Evolutionary conservation across 2,329 filamentous ascomycete genomes (phyloP).

Genomic region (Plenodomus tracheiphilus): DNA sequence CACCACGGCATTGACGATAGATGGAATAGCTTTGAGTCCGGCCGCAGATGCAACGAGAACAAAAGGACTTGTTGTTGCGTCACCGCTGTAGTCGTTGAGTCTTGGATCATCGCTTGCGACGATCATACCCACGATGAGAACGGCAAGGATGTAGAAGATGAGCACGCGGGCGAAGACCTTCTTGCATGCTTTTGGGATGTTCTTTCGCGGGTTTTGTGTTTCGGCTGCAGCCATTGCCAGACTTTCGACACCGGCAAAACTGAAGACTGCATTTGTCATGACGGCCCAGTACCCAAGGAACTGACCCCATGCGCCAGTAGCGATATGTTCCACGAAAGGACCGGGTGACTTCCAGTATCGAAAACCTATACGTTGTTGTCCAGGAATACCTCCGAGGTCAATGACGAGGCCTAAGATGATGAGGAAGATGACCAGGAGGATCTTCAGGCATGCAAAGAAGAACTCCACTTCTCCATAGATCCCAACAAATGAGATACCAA

Average conservation of each 20-base stretch:
- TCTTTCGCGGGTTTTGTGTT: slow-evolving; percentile 33
- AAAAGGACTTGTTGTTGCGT: slow-evolving; percentile 33
- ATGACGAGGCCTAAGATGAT: slow-evolving; percentile 34
- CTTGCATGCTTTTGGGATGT: slow-evolving; percentile 57
- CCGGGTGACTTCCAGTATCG: slow-evolving; percentile 69
- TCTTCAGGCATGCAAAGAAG: slow-evolving; percentile 54
- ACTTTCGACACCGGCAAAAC: slow-evolving; percentile 32
- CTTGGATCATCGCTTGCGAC: slow-evolving; percentile 57
- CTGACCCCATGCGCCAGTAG: slow-evolving; percentile 59
- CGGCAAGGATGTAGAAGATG: slow-evolving; percentile 55
- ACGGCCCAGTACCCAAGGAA: slow-evolving; percentile 63
- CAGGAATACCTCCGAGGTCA: slow-evolving; percentile 33
- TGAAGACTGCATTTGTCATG: slow-evolving; percentile 55
- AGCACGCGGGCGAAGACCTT: slow-evolving; percentile 57
- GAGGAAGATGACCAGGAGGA: slow-evolving; percentile 32
- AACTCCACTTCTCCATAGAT: slow-evolving; percentile 52
- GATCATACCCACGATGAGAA: slow-evolving; percentile 60
- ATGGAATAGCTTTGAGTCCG: slow-evolving; percentile 67
- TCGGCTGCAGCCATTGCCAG: slow-evolving; percentile 36
- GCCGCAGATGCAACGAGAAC: slow-evolving; percentile 69
- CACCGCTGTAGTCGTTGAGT: slow-evolving; percentile 50
- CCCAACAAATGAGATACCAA: slow-evolving; percentile 35
- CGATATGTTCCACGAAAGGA: slow-evolving; percentile 49
- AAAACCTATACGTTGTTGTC: slow-evolving; percentile 56
- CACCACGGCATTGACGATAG: slow-evolving; percentile 74